Evolutionary conservation across 2,329 filamentous ascomycete genomes (phyloP).

Genomic region (Fusarium duplospermum): DNA sequence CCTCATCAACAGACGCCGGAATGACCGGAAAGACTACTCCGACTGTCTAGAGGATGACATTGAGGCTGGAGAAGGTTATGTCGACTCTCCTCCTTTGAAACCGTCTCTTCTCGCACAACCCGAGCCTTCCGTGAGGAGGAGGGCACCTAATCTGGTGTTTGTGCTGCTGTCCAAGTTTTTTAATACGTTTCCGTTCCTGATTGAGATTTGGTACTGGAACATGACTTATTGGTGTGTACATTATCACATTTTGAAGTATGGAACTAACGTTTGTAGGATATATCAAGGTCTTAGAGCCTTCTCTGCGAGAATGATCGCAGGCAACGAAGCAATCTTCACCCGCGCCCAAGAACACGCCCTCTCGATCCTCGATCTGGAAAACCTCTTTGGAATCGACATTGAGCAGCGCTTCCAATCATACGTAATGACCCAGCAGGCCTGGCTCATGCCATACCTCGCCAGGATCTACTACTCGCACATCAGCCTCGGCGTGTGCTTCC

Average conservation of each 20-base stretch:
- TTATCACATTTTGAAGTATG: too few relatives aligned
- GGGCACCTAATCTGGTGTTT: slow-evolving; percentile 40
- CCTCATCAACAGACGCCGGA: slow-evolving; percentile 39
- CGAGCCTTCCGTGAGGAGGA: slow-evolving; percentile 29
- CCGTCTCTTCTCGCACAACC: slow-evolving; percentile 21
- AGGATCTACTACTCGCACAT: slow-evolving; percentile 61
- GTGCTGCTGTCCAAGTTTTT: slow-evolving; percentile 46
- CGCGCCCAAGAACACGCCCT: slow-evolving; percentile 54
- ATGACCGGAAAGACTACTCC: background rate
- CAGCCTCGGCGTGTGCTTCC: slow-evolving; percentile 57
- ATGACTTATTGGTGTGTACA: slow-evolving; percentile 47
- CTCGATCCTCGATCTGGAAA: slow-evolving; percentile 54
- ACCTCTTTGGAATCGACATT: slow-evolving; percentile 51
- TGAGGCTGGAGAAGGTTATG: slow-evolving; percentile 25
- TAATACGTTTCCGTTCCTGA: slow-evolving; percentile 47
- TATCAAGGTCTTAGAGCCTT: slow-evolving; percentile 58
- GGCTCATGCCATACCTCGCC: slow-evolving; percentile 54
- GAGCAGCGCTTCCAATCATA: slow-evolving; percentile 55
- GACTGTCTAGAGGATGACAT: slow-evolving; percentile 24
- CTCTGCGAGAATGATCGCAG: slow-evolving; percentile 55
- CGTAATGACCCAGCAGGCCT: slow-evolving; percentile 50
- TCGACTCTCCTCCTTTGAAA: slow-evolving; percentile 39
- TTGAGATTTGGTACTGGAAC: slow-evolving; percentile 54
- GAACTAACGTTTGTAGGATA: slow-evolving; percentile 39
- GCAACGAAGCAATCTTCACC: slow-evolving; percentile 52